phyloP scores from a whole-genome alignment of 805 yeast species.

The Candida montana region DNA sequence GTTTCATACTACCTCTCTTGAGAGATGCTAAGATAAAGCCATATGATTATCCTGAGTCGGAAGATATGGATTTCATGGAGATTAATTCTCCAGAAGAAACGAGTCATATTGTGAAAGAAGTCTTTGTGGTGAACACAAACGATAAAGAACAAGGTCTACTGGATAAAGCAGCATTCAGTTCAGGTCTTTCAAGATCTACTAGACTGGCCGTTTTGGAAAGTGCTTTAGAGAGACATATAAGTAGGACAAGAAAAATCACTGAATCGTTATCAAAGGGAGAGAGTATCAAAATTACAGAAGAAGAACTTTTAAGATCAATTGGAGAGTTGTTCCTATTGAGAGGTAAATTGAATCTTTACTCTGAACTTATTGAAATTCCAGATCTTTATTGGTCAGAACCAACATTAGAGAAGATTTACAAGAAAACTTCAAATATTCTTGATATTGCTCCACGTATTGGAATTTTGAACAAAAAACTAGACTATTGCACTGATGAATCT shows the following conservation, averaged over 20 bases:
- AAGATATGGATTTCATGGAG: conserved; percentile 73
- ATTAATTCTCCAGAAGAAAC: conserved; percentile 19
- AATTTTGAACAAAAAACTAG: conserved; percentile 78
- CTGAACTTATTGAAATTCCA: conserved; percentile 87
- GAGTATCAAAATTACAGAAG: conserved; percentile 44
- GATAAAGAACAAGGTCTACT: conserved; percentile 44
- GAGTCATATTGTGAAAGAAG: conserved; percentile 59
- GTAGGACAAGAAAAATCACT: conserved; percentile 56
- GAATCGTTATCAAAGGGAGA: conserved; percentile 62
- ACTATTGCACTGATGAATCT: conserved; percentile 86
- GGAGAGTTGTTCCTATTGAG: conserved; percentile 72
- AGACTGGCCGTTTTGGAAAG: conserved; percentile 76
- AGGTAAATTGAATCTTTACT: conserved; percentile 79
- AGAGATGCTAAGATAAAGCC: conserved; percentile 42
- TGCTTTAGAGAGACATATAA: conserved; percentile 64
- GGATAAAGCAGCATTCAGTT: conserved; percentile 85
- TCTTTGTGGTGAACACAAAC: conserved; percentile 56
- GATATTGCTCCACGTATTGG: conserved; percentile 75
- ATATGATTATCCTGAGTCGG: conserved; percentile 57
- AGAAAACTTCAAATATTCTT: conserved; percentile 60
- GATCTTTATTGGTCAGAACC: conserved; percentile 94
- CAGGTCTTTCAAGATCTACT: conserved; percentile 83
- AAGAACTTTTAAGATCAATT: conserved; percentile 61
- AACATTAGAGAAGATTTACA: conserved; percentile 69
- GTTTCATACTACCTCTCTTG: conserved; percentile 48